Evolutionary conservation across 2,329 filamentous ascomycete genomes (phyloP).

Genomic region (Cordyceps cicadae): DNA sequence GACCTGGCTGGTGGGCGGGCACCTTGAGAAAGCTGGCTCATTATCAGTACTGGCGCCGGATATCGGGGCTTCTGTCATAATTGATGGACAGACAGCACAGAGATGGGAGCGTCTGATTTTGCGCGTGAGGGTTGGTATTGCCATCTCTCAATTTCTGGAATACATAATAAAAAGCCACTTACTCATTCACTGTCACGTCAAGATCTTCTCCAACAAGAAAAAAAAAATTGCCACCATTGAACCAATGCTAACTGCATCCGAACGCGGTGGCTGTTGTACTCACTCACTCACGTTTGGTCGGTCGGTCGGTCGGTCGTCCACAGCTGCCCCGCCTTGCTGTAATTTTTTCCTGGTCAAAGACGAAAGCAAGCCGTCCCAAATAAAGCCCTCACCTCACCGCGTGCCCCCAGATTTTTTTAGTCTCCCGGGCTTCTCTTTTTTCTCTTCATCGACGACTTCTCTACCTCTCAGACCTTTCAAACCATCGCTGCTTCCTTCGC

Average conservation of each 20-base stretch:
- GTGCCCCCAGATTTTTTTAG: constrained; percentile 2
- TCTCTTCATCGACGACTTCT: neutral
- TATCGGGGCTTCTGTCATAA: neutral
- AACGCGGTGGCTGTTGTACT: neutral
- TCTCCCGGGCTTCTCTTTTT: constrained; percentile 1
- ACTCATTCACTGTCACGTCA: too few species aligned
- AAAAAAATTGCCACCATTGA: too few species aligned
- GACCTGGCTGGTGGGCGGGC: neutral
- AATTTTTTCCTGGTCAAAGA: constrained; percentile 2
- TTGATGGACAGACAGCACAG: neutral
- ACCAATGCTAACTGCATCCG: neutral
- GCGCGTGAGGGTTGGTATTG: neutral
- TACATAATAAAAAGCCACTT: too few species aligned
- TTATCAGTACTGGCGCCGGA: neutral
- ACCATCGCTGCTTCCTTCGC: constrained; percentile 8
- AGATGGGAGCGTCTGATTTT: neutral
- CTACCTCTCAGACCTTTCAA: neutral
- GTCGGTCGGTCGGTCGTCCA: too few species aligned
- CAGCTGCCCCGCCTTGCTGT: constrained; percentile 5
- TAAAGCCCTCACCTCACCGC: constrained; percentile 12
- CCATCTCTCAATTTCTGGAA: neutral
- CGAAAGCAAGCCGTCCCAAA: constrained; percentile 1
- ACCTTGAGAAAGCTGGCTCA: neutral
- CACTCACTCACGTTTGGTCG: too few species aligned
- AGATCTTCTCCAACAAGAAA: too few species aligned